A percentile compares a stretch with the other conserved stretches of the same genome.
Conservation (phyloP, 1,139 yeast species). For the Ashbya aceris region DNA sequence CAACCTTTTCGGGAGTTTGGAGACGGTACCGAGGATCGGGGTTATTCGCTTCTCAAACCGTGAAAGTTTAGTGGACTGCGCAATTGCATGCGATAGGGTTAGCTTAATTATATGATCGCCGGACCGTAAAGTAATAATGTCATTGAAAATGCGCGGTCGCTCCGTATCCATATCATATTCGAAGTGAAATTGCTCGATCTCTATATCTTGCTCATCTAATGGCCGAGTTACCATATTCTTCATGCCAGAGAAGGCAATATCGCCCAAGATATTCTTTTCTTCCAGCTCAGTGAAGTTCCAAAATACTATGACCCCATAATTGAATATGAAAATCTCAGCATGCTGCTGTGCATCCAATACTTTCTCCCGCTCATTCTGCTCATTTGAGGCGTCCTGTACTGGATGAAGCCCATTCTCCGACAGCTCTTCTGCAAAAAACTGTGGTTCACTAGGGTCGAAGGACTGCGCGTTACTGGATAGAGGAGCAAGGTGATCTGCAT, state of each 20-base stretch:
- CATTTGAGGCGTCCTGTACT: neutral
- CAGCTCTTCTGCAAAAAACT: conserved; percentile 41
- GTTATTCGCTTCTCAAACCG: conserved; percentile 90
- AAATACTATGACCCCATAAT: conserved; percentile 90
- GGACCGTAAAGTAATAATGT: conserved; percentile 81
- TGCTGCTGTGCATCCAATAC: conserved; percentile 42
- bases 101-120: conserved; percentile 89
- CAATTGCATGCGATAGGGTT: conserved; percentile 92
- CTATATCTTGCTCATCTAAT: conserved; percentile 80
- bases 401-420: conserved; percentile 1
- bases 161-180: conserved; percentile 75
- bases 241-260: conserved; percentile 54
- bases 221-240: conserved; percentile 56
- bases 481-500: conserved; percentile 22
- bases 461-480: conserved; percentile 26
- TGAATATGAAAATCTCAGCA: conserved; percentile 84
- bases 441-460: conserved; percentile 62
- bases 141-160: conserved; percentile 86
- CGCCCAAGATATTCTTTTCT: conserved; percentile 89
- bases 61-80: conserved; percentile 88
- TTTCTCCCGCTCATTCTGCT: neutral
- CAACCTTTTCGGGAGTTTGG: conserved; percentile 76
- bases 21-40: conserved; percentile 70
- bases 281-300: conserved; percentile 94
- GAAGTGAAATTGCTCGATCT: conserved; percentile 90